Percentiles rank a stretch among this genome's conserved stretches.
Evolutionary conservation across 1,284 basidiomycete species (phyloP).

Genomic region (Pseudozyma pruni): DNA sequence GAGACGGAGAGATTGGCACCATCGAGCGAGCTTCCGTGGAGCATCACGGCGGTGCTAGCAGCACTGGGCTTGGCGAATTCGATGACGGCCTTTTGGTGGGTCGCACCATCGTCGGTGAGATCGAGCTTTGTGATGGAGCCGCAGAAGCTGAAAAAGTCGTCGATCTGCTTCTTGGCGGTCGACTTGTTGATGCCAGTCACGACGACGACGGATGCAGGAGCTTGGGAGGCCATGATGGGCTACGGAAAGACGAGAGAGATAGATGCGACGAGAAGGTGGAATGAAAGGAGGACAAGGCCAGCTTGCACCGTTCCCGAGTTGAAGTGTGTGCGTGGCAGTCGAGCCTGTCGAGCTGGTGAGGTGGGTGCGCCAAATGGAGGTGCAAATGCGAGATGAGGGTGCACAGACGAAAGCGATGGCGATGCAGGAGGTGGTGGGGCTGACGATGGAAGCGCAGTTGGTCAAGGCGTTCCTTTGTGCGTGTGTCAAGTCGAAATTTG

Average conservation of each 20-base stretch:
- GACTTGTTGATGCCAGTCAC: slow-evolving; percentile 48
- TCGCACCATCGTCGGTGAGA: slow-evolving; percentile 34
- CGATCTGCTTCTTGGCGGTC: slow-evolving; percentile 51
- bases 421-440: too few species aligned
- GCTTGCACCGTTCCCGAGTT: slow-evolving; percentile 32
- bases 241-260: neutral
- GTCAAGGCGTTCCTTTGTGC: too few species aligned
- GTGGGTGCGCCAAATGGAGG: neutral
- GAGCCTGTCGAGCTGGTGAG: slow-evolving; percentile 1
- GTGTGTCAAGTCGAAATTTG: neutral
- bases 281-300: slow-evolving; percentile 21
- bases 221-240: slow-evolving; percentile 16
- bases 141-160: slow-evolving; percentile 64
- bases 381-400: slow-evolving; percentile 1
- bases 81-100: slow-evolving; percentile 39
- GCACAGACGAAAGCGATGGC: slow-evolving; percentile 3
- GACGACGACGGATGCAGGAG: slow-evolving; percentile 34
- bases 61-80: slow-evolving; percentile 44
- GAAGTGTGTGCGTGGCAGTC: slow-evolving; percentile 1
- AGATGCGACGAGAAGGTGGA: neutral
- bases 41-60: slow-evolving; percentile 58
- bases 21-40: slow-evolving; percentile 57
- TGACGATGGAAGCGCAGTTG: too few species aligned
- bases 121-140: slow-evolving; percentile 50
- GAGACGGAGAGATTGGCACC: slow-evolving; percentile 49